These are phyloP conservation scores for Xylaria sp. DNA, from an alignment of 2,329 filamentous ascomycete species.

Conservation along the genomic window DNA sequence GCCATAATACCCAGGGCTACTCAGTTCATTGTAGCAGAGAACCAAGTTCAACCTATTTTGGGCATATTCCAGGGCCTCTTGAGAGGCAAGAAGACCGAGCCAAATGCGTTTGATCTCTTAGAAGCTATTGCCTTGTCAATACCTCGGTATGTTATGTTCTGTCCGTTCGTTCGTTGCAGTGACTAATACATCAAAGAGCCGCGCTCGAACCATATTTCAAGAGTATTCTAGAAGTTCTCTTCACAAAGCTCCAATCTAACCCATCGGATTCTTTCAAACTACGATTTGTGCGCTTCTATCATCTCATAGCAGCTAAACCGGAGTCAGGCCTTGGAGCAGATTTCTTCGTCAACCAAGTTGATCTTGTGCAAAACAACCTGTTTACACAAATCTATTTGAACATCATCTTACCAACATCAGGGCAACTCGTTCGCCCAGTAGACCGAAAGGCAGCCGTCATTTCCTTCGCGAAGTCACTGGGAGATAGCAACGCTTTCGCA, in stretches of 20 bases:
- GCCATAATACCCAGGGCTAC: slow-evolving; percentile 84
- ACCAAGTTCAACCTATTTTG: slow-evolving; percentile 88
- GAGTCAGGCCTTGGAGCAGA: slow-evolving; percentile 89
- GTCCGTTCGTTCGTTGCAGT: slow-evolving; percentile 5
- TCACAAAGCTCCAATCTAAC: slow-evolving; percentile 76
- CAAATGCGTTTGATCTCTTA: slow-evolving; percentile 87
- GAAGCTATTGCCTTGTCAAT: slow-evolving; percentile 81
- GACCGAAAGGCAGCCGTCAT: slow-evolving; percentile 95
- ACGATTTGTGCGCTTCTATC: slow-evolving; percentile 93
- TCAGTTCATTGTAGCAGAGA: slow-evolving; percentile 76
- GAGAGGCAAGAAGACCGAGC: slow-evolving; percentile 82
- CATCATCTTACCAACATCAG: slow-evolving; percentile 88
- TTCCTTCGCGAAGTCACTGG: slow-evolving; percentile 90
- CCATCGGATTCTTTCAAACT: slow-evolving; percentile 82
- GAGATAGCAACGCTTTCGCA: slow-evolving; percentile 85
- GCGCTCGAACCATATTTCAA: slow-evolving; percentile 80
- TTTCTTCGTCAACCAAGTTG: slow-evolving; percentile 87
- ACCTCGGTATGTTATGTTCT: slow-evolving; percentile 66
- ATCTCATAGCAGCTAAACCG: slow-evolving; percentile 82
- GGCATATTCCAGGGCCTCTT: slow-evolving; percentile 95
- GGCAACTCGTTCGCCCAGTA: slow-evolving; percentile 84
- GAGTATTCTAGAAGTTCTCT: slow-evolving; percentile 82
- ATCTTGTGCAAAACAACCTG: slow-evolving; percentile 80
- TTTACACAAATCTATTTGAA: slow-evolving; percentile 87
- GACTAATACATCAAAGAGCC: slow-evolving; percentile 54